Evolutionary conservation across 192 early-diverging fungal genomes (phyloP), one percentile per base, ranked within the genome.

Genomic region (Bifiguratus adelaidae): DNA sequence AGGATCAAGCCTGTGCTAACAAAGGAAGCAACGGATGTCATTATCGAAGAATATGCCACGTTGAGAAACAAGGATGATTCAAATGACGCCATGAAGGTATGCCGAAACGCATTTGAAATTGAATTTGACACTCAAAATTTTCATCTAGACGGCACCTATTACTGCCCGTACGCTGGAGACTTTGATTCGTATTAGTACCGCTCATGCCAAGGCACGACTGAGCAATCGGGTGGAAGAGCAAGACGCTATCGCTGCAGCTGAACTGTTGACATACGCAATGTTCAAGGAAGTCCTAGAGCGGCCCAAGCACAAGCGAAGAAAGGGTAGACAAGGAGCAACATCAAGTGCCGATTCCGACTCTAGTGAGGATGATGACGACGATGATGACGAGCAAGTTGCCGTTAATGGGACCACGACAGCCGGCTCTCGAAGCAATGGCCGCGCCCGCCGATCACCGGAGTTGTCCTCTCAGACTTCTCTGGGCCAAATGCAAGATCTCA

Each of bases 161-260:
- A 99, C 95, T 8, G 82, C 92, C n/a, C 89, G 95, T 77, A 95
- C 95, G 13, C 71, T 99, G 15, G 95, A 99, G 65, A 97, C 95
- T 2, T 71, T 99, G 29, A 95, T 99, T 57, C 89, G 95, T 68
- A 65, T 99, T 46, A 80, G 92, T 1, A 93, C 95, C 4, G 91
- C 95, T 11, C 92, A 99, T 61, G 93, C 95, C 36, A 99, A 99
- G 70, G 69, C 80, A 37, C 77, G 95, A 20, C 66, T 99, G 53
- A 87, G 85, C 44, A 67, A 75, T 25, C 55, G 55, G 4, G 92
- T 99, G 4, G 83, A 89, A 30, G 73, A 83, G 48, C 66, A 78
- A 29, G 95, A 97, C 58, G 89, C 88, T n/a, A 76, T 82, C 22
- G 74, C 83, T 12, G 92, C 92, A 13, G 75, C 78, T 44, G 66